phyloP scores from a whole-genome alignment of 177 flowering plant genomes.

The Vitis hybrid region DNA sequence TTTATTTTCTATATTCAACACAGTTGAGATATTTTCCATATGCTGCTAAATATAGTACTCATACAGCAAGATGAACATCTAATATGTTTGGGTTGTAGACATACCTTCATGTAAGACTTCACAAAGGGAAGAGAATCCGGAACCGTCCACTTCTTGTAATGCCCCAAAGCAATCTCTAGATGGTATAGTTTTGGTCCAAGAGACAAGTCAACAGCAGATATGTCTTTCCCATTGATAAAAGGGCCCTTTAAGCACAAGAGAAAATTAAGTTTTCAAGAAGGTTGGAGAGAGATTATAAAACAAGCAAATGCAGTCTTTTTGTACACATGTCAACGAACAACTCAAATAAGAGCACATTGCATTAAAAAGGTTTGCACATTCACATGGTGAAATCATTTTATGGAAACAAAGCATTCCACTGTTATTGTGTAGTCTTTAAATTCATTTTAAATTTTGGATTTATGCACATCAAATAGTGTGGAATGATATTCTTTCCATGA shows the following conservation, averaged over 20 bases:
- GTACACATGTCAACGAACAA: neutral
- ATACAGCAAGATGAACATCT: neutral
- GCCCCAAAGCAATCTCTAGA: constrained; percentile 83
- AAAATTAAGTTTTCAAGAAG: neutral
- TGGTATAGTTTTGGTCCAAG: constrained; percentile 94
- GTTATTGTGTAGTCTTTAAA: no score
- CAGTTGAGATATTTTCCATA: no score
- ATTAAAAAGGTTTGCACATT: neutral
- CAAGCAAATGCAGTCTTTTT: neutral
- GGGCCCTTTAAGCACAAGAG: constrained; percentile 62
- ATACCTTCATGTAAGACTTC: constrained; percentile 93
- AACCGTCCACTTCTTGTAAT: constrained; percentile 85
- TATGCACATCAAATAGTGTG: no score
- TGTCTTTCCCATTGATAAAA: constrained; percentile 68
- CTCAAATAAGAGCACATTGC: neutral
- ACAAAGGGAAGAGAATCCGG: constrained; percentile 76
- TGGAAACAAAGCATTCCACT: no score
- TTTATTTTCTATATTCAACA: no score
- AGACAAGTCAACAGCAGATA: constrained; percentile 80
- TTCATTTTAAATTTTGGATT: no score
- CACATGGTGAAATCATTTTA: neutral
- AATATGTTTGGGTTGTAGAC: neutral
- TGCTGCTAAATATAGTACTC: no score
- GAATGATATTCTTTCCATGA: no score
- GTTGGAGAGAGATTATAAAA: neutral